Percentiles rank a stretch among this genome's conserved stretches.
Evolutionary conservation across 352 stramenopile species (phyloP).

Genomic region (Phytophthora sojae): DNA sequence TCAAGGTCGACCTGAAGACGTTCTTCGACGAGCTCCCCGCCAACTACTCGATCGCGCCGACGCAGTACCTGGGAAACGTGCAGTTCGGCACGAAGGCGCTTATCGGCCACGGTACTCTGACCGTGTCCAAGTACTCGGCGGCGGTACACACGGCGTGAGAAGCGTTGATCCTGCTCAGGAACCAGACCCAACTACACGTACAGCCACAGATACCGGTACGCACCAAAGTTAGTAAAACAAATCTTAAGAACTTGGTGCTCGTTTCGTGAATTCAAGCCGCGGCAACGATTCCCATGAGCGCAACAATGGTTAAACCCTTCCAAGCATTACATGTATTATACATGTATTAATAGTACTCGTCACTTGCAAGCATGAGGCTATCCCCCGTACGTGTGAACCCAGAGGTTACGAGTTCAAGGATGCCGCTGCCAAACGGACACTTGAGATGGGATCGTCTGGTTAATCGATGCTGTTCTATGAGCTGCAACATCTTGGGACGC

Average conservation of each 20-base stretch:
- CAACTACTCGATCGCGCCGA: constrained; percentile 17
- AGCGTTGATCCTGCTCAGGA: background rate
- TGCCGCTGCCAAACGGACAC: no score
- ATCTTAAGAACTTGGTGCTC: no score
- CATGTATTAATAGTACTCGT: no score
- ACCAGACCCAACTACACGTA: no score
- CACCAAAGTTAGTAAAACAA: no score
- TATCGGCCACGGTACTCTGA: constrained; percentile 25
- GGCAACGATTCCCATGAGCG: no score
- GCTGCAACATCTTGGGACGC: background rate
- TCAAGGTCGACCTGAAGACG: constrained; percentile 38
- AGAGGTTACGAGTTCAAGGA: no score
- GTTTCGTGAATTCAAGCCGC: no score
- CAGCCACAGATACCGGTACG: background rate
- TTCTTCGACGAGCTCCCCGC: constrained; percentile 28
- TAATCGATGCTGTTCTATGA: background rate
- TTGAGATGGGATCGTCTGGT: background rate
- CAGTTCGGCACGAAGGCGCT: constrained; percentile 30
- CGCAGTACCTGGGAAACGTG: constrained; percentile 27
- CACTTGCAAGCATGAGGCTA: no score
- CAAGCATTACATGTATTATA: no score
- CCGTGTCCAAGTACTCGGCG: constrained; percentile 30
- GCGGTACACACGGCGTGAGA: constrained; percentile 12
- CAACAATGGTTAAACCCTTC: no score
- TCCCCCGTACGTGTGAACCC: no score